Evolutionary conservation across 73 alveolate species (phyloP).

Genomic region (Paramecium sonneborni): DNA sequence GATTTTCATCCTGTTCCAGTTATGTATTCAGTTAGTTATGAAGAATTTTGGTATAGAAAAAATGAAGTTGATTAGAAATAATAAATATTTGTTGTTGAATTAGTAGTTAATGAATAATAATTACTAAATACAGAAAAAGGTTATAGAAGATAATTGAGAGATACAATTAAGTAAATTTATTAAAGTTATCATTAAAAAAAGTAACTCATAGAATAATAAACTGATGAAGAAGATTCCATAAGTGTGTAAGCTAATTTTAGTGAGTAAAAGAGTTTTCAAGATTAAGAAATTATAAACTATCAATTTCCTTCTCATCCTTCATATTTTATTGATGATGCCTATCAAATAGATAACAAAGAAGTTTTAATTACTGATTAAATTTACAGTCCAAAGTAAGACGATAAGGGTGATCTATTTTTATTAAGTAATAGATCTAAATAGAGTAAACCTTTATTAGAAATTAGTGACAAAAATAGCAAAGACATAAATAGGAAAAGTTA

Average conservation of each 20-base stretch:
- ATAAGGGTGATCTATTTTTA: neutral
- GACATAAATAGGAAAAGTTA: neutral
- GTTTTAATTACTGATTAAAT: neutral
- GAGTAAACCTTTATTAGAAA: neutral
- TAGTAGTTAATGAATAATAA: slow-evolving; percentile 3
- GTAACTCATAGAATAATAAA: neutral
- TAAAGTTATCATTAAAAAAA: neutral
- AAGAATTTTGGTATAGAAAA: slow-evolving; percentile 18
- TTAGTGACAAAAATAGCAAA: neutral
- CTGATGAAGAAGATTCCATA: neutral
- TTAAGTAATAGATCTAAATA: neutral
- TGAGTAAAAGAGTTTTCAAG: neutral
- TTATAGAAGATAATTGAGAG: slow-evolving; percentile 29
- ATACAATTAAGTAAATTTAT: neutral
- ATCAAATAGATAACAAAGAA: neutral
- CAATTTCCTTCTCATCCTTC: slow-evolving; percentile 16
- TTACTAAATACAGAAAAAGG: neutral
- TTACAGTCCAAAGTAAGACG: neutral
- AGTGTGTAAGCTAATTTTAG: neutral
- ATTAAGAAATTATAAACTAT: neutral
- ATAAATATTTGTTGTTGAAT: slow-evolving; percentile 18
- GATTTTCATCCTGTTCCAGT: slow-evolving; percentile 35
- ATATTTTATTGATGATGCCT: neutral
- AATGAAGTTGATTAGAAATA: neutral
- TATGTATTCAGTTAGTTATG: slow-evolving; percentile 9